Percentiles rank a stretch among this genome's conserved stretches.
These are phyloP conservation scores for Halophytophthora batemanensis DNA, from an alignment of 352 stramenopile species.

Conservation along the genomic window DNA sequence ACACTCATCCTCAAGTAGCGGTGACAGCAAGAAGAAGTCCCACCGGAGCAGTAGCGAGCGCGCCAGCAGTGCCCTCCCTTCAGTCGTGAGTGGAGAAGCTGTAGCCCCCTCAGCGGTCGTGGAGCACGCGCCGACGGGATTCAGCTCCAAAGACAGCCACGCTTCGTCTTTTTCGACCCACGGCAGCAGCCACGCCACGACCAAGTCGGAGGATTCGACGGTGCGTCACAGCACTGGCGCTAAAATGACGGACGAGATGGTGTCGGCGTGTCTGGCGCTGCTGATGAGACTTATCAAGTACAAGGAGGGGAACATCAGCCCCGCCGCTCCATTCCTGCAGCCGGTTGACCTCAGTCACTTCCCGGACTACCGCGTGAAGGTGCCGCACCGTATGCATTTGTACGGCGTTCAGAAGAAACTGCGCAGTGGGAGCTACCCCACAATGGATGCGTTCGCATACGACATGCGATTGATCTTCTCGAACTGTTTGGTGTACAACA, in stretches of 20 bases:
- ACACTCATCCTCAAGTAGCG: conserved; percentile 30
- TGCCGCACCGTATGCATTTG: conserved; percentile 81
- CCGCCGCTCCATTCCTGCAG: conserved; percentile 75
- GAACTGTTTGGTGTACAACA: conserved; percentile 89
- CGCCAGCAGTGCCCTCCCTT: conserved; percentile 3
- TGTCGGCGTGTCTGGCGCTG: conserved; percentile 51
- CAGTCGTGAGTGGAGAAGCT: neutral
- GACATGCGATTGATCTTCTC: conserved; percentile 84
- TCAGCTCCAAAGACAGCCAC: neutral
- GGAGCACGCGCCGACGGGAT: neutral
- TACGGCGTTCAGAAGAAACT: conserved; percentile 87
- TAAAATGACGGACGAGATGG: conserved; percentile 59
- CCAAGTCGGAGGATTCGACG: conserved; percentile 8
- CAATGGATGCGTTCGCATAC: conserved; percentile 61
- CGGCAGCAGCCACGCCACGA: conserved; percentile 23
- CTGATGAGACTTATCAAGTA: conserved; percentile 87
- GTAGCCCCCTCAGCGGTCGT: neutral
- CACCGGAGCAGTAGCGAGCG: conserved; percentile 28
- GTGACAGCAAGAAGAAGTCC: conserved; percentile 41
- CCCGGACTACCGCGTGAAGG: conserved; percentile 82
- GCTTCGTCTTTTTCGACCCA: conserved; percentile 5
- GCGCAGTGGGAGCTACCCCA: conserved; percentile 61
- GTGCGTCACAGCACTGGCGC: conserved; percentile 3
- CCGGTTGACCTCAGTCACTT: conserved; percentile 81
- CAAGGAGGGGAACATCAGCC: conserved; percentile 70